Percentiles rank a stretch among this genome's conserved stretches.
Evolutionary conservation across 139 green algal species (phyloP).

Genomic region (Auxenochlorella pyrenoidosa): DNA sequence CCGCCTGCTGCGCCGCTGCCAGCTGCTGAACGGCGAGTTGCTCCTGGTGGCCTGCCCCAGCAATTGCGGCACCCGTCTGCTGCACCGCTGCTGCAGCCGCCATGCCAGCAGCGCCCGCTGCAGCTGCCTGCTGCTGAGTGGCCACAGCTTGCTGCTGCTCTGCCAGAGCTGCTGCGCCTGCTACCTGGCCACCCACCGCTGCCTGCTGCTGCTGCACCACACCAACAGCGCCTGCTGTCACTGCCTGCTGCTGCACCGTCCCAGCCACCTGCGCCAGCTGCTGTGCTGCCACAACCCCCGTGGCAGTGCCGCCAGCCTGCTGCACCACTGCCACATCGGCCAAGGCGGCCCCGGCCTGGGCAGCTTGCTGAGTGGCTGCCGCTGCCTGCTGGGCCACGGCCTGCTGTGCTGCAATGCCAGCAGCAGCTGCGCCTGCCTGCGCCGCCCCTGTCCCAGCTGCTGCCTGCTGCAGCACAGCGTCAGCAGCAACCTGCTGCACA

Average conservation of each 20-base stretch:
- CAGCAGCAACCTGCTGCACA: neutral
- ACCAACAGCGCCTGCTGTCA: neutral
- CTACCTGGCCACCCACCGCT: too few species aligned
- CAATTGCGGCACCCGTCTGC: neutral
- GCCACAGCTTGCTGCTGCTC: neutral
- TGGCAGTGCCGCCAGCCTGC: neutral
- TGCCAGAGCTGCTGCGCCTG: neutral
- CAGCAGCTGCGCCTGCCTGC: neutral
- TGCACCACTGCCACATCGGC: neutral
- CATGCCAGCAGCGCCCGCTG: neutral
- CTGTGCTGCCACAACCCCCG: neutral
- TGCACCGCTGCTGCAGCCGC: neutral
- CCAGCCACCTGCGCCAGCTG: too few species aligned
- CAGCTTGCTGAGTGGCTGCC: neutral
- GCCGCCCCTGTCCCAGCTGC: neutral
- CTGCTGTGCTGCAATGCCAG: neutral
- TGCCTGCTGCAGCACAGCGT: neutral
- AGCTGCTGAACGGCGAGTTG: neutral
- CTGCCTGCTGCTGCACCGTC: neutral
- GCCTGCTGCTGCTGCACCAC: neutral
- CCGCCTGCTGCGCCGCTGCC: neutral
- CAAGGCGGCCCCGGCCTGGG: neutral
- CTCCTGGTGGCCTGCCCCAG: neutral
- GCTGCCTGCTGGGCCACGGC: too few species aligned
- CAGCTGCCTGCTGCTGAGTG: constrained; percentile 9